phyloP scores from a whole-genome alignment of 2,329 filamentous ascomycete species.

The Monosporascus sp. region DNA sequence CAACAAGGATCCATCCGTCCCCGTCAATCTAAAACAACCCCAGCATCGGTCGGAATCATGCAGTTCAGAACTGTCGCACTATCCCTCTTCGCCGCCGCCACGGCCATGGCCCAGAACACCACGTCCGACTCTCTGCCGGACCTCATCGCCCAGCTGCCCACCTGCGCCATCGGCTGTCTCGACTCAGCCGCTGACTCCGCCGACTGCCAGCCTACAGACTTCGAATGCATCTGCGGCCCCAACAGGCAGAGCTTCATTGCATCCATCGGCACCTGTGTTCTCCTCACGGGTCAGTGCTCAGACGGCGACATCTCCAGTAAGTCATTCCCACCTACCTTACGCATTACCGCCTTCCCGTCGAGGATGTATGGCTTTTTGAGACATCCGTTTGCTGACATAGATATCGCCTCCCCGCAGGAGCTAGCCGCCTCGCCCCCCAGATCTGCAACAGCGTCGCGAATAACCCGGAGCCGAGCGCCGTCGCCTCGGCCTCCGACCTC shows the following conservation, averaged over 20 bases:
- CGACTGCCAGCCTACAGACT: constrained; percentile 21
- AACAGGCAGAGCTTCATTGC: constrained; percentile 18
- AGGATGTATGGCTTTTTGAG: background rate
- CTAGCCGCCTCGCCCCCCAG: constrained; percentile 14
- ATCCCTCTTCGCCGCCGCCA: constrained; percentile 18
- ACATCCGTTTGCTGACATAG: too few species aligned
- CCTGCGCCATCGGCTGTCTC: constrained; percentile 23
- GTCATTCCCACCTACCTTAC: constrained; percentile 3
- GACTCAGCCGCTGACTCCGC: constrained; percentile 13
- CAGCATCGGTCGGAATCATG: constrained; percentile 6
- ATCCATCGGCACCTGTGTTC: constrained; percentile 16
- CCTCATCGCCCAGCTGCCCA: constrained; percentile 22
- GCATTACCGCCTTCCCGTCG: background rate
- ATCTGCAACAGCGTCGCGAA: constrained; percentile 20
- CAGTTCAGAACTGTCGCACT: constrained; percentile 13
- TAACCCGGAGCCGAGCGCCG: constrained; percentile 18
- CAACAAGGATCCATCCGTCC: too few species aligned
- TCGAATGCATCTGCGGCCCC: constrained; percentile 22
- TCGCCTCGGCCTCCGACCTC: constrained; percentile 24
- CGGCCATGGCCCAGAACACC: constrained; percentile 15
- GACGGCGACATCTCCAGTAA: constrained; percentile 19
- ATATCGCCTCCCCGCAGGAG: constrained; percentile 7
- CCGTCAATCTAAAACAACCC: too few species aligned
- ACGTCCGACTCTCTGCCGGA: constrained; percentile 19
- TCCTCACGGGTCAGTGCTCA: constrained; percentile 9